Conservation (phyloP, 2,329 filamentous ascomycete genomes). For the Alternaria arbusti region DNA sequence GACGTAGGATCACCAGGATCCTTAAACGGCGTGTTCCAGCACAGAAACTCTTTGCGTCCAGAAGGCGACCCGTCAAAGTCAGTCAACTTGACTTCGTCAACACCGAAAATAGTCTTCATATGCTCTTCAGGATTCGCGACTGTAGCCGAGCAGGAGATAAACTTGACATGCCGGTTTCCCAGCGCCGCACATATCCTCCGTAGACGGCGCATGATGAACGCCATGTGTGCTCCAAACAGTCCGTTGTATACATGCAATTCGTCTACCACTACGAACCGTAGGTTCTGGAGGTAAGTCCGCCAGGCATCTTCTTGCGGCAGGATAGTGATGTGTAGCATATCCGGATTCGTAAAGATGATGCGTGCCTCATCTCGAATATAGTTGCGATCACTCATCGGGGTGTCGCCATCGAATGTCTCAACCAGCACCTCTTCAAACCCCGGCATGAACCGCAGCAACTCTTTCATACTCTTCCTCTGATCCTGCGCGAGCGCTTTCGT, state of each 20-base stretch:
- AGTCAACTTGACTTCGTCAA: slow-evolving; percentile 78
- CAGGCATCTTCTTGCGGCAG: slow-evolving; percentile 89
- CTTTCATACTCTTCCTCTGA: slow-evolving; percentile 85
- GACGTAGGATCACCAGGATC: slow-evolving; percentile 86
- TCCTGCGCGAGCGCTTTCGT: slow-evolving; percentile 97
- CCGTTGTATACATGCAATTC: slow-evolving; percentile 98
- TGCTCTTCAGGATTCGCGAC: slow-evolving; percentile 91
- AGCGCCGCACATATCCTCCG: slow-evolving; percentile 87
- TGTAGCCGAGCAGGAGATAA: slow-evolving; percentile 95
- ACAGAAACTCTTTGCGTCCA: slow-evolving; percentile 91
- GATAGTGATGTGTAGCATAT: slow-evolving; percentile 96
- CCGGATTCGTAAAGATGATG: slow-evolving; percentile 96
- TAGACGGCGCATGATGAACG: slow-evolving; percentile 90
- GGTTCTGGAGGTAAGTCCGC: slow-evolving; percentile 84
- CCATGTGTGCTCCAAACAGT: slow-evolving; percentile 90
- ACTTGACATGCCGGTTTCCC: slow-evolving; percentile 83
- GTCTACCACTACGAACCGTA: slow-evolving; percentile 83
- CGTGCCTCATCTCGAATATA: slow-evolving; percentile 84
- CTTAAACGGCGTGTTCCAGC: slow-evolving; percentile 96
- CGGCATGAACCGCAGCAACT: slow-evolving; percentile 81
- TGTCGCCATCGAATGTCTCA: slow-evolving; percentile 96
- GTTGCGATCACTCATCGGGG: slow-evolving; percentile 79
- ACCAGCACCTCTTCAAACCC: slow-evolving; percentile 77
- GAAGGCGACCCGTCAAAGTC: slow-evolving; percentile 94
- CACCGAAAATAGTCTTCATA: slow-evolving; percentile 92